These are phyloP conservation scores for Tubosaeta sp. DNA, from an alignment of 768 basidiomycete species.

Conservation along the genomic window DNA sequence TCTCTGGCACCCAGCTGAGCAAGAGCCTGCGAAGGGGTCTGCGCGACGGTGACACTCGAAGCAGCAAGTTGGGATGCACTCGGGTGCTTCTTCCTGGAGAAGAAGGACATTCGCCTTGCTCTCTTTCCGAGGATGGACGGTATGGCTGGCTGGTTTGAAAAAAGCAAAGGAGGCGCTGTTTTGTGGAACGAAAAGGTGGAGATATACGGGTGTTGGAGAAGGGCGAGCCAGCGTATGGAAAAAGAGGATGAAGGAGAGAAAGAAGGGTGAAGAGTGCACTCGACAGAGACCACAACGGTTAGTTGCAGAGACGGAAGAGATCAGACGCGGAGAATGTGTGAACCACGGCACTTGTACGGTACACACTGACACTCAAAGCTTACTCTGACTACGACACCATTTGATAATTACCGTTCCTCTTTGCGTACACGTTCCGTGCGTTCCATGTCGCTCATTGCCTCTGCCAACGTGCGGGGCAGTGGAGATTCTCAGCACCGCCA, in stretches of 20 bases:
- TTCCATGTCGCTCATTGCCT: conserved; percentile 7
- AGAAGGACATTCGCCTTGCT: conserved; percentile 87
- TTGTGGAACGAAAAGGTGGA: conserved; percentile 10
- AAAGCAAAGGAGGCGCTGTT: conserved; percentile 9
- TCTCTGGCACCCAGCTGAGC: conserved; percentile 47
- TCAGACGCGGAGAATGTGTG: conserved; percentile 13
- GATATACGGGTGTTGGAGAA: conserved; percentile 3
- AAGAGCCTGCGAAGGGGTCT: conserved; percentile 65
- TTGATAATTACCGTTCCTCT: neutral
- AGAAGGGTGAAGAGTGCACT: neutral
- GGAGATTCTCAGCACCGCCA: neutral
- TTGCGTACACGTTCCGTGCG: conserved; percentile 4
- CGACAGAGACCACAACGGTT: conserved; percentile 1
- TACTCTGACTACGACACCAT: neutral
- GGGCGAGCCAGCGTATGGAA: conserved; percentile 24
- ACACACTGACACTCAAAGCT: neutral
- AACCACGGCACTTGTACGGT: neutral
- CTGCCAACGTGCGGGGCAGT: conserved; percentile 2
- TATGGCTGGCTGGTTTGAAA: conserved; percentile 46
- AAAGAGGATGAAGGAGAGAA: conserved; percentile 10
- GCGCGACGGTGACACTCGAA: conserved; percentile 51
- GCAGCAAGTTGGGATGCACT: conserved; percentile 41
- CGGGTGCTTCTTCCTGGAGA: conserved; percentile 80
- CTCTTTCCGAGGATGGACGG: conserved; percentile 60
- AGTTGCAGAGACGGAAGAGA: conserved; percentile 17